A percentile compares a stretch with the other conserved stretches of the same genome.
These are phyloP conservation scores for Geranium brycei DNA, from an alignment of 345 rosid species.

Conservation along the genomic window DNA sequence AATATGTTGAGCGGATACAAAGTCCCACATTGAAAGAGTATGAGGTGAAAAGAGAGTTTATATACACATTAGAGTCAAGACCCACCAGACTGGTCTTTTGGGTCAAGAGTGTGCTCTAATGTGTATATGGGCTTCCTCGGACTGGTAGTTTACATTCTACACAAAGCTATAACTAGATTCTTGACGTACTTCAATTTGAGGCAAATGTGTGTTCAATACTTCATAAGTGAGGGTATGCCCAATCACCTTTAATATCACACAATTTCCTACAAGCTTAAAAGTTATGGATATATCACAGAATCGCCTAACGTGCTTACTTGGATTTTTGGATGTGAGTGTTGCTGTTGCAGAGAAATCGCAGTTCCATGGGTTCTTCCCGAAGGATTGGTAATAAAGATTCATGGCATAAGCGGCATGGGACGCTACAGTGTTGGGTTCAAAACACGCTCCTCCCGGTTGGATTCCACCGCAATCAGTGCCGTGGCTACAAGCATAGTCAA, in stretches of 20 bases:
- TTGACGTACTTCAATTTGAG: no score
- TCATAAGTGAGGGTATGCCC: no score
- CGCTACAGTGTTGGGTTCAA: slow-evolving; percentile 51
- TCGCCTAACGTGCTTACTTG: slow-evolving; percentile 16
- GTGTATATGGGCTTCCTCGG: no score
- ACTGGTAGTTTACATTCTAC: no score
- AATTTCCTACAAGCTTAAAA: no score
- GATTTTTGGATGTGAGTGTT: slow-evolving; percentile 29
- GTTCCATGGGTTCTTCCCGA: slow-evolving; percentile 34
- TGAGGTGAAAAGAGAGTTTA: not conserved
- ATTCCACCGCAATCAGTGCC: slow-evolving; percentile 49
- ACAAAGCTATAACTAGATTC: no score
- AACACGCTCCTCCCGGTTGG: slow-evolving; percentile 64
- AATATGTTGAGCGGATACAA: no score
- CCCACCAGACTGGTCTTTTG: not conserved
- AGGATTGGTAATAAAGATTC: slow-evolving; percentile 57
- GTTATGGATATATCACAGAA: no score
- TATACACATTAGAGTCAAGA: not conserved
- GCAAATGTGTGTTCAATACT: not conserved
- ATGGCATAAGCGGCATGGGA: slow-evolving; percentile 74
- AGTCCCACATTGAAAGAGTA: no score
- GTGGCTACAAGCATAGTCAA: slow-evolving; percentile 64
- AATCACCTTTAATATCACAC: no score
- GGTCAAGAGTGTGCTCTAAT: not conserved
- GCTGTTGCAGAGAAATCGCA: slow-evolving; percentile 78